These are phyloP conservation scores for Cornus kousa DNA, from an alignment of 148 eudicot species.

Conservation along the genomic window DNA sequence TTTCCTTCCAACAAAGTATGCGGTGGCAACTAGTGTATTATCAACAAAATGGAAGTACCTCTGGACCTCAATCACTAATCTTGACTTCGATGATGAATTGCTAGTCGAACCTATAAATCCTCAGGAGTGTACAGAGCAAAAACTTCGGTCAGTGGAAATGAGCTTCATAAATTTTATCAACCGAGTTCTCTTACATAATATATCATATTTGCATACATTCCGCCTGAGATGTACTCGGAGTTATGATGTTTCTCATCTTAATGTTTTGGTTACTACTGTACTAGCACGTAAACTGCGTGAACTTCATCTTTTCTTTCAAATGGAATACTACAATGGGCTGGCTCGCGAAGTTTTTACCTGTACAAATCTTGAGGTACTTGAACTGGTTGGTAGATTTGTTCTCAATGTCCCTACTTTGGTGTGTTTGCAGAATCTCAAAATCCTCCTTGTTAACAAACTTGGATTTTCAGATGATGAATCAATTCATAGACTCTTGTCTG, in stretches of 20 bases:
- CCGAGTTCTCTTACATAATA: background rate
- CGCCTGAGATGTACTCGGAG: constrained; percentile 6
- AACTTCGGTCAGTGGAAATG: background rate
- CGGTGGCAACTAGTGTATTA: too few relatives aligned
- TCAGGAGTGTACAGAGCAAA: too few relatives aligned
- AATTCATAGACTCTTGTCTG: too few relatives aligned
- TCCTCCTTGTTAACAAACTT: too few relatives aligned
- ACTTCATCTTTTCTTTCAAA: background rate
- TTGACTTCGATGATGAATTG: constrained; percentile 5
- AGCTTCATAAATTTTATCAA: background rate
- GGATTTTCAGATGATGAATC: too few relatives aligned
- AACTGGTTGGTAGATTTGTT: background rate
- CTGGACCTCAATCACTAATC: background rate
- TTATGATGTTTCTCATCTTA: background rate
- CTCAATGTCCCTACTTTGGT: too few relatives aligned
- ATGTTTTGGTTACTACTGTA: background rate
- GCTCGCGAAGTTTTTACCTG: constrained; percentile 2
- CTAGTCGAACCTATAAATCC: background rate
- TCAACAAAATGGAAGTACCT: too few relatives aligned
- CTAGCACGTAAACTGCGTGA: background rate
- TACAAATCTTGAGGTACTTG: constrained; percentile 10
- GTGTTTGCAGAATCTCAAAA: too few relatives aligned
- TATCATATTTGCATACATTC: constrained; percentile 1
- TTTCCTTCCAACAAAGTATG: too few relatives aligned
- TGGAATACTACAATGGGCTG: background rate